A percentile compares a stretch with the other conserved stretches of the same genome.
Evolutionary conservation across 768 basidiomycete species (phyloP).

Genomic region (Tricholoma matsutake): DNA sequence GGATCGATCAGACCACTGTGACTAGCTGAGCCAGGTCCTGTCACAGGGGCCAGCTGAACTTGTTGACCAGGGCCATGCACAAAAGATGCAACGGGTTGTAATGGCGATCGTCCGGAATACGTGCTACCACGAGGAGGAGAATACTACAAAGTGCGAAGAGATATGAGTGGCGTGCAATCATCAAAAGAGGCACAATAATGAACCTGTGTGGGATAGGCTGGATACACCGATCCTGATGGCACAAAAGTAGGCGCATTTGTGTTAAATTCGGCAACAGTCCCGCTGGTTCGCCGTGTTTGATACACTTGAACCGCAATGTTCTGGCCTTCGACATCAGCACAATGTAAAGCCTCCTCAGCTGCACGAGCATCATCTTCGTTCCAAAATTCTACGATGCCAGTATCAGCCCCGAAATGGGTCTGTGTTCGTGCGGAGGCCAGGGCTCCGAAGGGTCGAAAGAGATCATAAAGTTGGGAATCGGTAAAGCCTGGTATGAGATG

Average conservation of each 20-base stretch:
- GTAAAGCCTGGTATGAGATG: constrained; percentile 69
- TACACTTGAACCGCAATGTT: constrained; percentile 83
- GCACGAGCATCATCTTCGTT: constrained; percentile 78
- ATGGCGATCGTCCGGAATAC: constrained; percentile 41
- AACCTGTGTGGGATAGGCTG: constrained; percentile 60
- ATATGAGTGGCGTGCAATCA: neutral
- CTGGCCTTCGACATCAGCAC: constrained; percentile 77
- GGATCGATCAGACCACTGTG: constrained; percentile 89
- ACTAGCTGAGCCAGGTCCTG: constrained; percentile 75
- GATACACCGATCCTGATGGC: constrained; percentile 61
- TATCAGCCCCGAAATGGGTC: constrained; percentile 74
- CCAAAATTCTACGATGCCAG: constrained; percentile 83
- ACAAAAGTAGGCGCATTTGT: constrained; percentile 74
- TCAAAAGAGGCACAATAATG: constrained; percentile 8
- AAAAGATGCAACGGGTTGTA: constrained; percentile 51
- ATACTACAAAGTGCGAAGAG: constrained; percentile 32
- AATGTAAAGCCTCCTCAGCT: constrained; percentile 82
- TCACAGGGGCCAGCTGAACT: constrained; percentile 74
- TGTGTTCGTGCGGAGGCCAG: constrained; percentile 75
- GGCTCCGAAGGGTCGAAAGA: constrained; percentile 82
- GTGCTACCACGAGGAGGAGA: constrained; percentile 64
- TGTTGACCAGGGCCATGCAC: constrained; percentile 89
- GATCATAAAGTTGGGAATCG: constrained; percentile 76
- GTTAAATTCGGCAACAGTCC: constrained; percentile 61
- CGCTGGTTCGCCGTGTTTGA: constrained; percentile 60